A percentile compares a stretch with the other conserved stretches of the same genome.
These are phyloP conservation scores for Bipolaris zeicola DNA, from an alignment of 2,329 filamentous ascomycete genomes.

Conservation along the genomic window DNA sequence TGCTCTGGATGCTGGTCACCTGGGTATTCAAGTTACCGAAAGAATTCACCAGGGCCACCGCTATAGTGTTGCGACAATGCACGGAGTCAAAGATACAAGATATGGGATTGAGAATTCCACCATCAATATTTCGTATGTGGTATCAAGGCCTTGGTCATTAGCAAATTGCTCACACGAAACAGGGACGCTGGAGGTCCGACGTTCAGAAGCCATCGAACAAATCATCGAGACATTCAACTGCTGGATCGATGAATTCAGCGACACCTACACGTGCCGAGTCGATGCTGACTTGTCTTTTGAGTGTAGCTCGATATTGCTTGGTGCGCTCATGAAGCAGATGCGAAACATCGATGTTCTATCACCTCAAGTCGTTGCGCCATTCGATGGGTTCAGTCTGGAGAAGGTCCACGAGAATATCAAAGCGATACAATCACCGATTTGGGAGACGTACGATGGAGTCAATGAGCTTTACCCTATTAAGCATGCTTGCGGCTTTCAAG, in stretches of 20 bases:
- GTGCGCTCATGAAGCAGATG: constrained; percentile 26
- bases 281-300: constrained; percentile 1
- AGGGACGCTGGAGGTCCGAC: neutral
- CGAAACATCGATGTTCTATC: constrained; percentile 4
- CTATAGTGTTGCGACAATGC: constrained; percentile 1
- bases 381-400: constrained; percentile 14
- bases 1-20: constrained; percentile 33
- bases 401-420: neutral
- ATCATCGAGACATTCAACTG: neutral
- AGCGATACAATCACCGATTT: constrained; percentile 1
- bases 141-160: neutral
- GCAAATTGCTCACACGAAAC: neutral
- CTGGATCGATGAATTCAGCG: constrained; percentile 1
- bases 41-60: constrained; percentile 17
- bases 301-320: constrained; percentile 24
- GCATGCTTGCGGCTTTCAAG: neutral
- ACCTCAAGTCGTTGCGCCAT: constrained; percentile 15
- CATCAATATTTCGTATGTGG: constrained; percentile 9
- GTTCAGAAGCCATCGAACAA: neutral
- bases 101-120: constrained; percentile 18
- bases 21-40: constrained; percentile 24
- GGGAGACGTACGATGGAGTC: neutral
- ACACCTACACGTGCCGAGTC: neutral
- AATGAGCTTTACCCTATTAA: neutral
- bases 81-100: constrained; percentile 2